Evolutionary conservation across 208 protist genomes (phyloP).

Genomic region (Angomonas desouzai): DNA sequence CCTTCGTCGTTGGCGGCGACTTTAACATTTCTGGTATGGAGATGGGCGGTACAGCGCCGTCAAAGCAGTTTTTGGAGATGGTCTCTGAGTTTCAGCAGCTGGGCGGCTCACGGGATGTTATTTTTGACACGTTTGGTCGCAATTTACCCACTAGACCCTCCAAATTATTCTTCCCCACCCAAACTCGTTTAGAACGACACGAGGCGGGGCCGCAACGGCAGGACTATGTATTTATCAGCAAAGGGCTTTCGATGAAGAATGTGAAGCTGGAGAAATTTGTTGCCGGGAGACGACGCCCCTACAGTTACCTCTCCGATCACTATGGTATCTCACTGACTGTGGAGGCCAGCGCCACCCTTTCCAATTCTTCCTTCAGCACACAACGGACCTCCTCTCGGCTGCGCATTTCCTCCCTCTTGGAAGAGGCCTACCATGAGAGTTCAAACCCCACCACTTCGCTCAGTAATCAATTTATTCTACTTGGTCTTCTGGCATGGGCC

Average conservation of each 20-base stretch:
- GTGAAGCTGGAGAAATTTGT: slow-evolving; percentile 79
- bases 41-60: slow-evolving; percentile 28
- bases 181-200: slow-evolving; percentile 65
- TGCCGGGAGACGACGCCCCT: slow-evolving; percentile 62
- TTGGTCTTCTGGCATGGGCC: slow-evolving; percentile 22
- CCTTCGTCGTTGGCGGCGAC: slow-evolving; percentile 79
- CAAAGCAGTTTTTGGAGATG: slow-evolving; percentile 53
- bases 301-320: slow-evolving; percentile 87
- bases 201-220: slow-evolving; percentile 68
- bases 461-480: slow-evolving; percentile 12
- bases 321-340: slow-evolving; percentile 67
- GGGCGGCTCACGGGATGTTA: slow-evolving; percentile 54
- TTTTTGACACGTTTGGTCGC: slow-evolving; percentile 43
- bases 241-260: slow-evolving; percentile 24
- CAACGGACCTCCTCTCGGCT: not conserved
- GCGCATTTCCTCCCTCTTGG: slow-evolving; percentile 39
- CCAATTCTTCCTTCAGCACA: not conserved
- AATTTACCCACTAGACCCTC: slow-evolving; percentile 72
- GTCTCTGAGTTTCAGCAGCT: slow-evolving; percentile 60
- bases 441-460: slow-evolving; percentile 48
- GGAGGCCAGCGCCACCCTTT: slow-evolving; percentile 12
- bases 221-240: slow-evolving; percentile 83
- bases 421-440: slow-evolving; percentile 59
- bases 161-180: slow-evolving; percentile 77
- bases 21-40: slow-evolving; percentile 85